These are phyloP conservation scores for Phaeosphaeria sp. DNA, from an alignment of 2,329 filamentous ascomycete species.

Conservation along the genomic window DNA sequence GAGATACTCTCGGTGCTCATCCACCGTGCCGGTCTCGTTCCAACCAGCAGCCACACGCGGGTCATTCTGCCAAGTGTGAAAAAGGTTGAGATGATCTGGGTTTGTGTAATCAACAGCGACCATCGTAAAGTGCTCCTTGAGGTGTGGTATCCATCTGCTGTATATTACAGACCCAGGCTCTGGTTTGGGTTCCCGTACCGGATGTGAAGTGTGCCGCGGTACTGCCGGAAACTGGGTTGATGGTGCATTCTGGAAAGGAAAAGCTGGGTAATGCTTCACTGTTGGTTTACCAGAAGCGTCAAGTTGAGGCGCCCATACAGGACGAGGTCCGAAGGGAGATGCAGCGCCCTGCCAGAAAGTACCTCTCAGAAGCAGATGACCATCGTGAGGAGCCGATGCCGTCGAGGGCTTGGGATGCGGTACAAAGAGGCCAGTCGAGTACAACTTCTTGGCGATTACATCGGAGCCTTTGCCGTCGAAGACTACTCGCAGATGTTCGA, in stretches of 20 bases:
- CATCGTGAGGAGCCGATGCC: constrained; percentile 43
- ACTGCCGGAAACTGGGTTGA: constrained; percentile 56
- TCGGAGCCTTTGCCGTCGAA: constrained; percentile 48
- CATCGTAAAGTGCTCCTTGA: constrained; percentile 79
- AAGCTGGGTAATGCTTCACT: constrained; percentile 48
- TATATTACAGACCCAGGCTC: constrained; percentile 73
- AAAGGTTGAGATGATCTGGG: constrained; percentile 69
- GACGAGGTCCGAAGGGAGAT: constrained; percentile 50
- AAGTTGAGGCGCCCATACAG: constrained; percentile 48
- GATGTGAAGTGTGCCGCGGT: constrained; percentile 69
- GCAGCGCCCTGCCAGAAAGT: constrained; percentile 56
- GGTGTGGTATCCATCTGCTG: constrained; percentile 78
- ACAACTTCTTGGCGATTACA: constrained; percentile 50
- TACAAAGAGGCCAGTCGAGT: constrained; percentile 52
- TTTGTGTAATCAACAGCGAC: constrained; percentile 73
- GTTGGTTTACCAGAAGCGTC: constrained; percentile 48
- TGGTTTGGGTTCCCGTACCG: constrained; percentile 74
- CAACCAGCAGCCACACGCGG: constrained; percentile 80
- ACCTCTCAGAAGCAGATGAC: constrained; percentile 58
- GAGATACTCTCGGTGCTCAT: constrained; percentile 76
- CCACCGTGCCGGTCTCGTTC: constrained; percentile 78
- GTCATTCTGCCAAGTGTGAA: constrained; percentile 84
- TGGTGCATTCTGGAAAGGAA: constrained; percentile 53
- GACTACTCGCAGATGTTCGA: constrained; percentile 54
- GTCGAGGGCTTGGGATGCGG: constrained; percentile 49